These are phyloP conservation scores for Drechmeria coniospora DNA, from an alignment of 2,329 filamentous ascomycete species.

Conservation along the genomic window DNA sequence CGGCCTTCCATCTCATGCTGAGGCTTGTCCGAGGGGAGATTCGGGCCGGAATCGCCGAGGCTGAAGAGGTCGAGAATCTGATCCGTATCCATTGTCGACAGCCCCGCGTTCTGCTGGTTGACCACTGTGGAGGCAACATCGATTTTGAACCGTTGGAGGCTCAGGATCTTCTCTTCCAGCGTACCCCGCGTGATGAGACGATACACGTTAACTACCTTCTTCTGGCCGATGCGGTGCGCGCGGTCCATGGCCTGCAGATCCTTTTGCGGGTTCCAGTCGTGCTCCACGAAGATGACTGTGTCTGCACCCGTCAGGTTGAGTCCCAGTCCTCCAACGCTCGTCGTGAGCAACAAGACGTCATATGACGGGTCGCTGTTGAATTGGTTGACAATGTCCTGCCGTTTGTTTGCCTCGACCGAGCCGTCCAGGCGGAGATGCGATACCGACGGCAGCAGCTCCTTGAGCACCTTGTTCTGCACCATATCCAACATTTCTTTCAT, in stretches of 20 bases:
- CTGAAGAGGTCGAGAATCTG: slow-evolving; percentile 96
- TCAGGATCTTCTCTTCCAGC: slow-evolving; percentile 95
- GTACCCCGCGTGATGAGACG: slow-evolving; percentile 91
- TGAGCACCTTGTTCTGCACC: slow-evolving; percentile 86
- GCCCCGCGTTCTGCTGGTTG: slow-evolving; percentile 93
- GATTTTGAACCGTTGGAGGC: slow-evolving; percentile 97
- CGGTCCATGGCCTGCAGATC: slow-evolving; percentile 98
- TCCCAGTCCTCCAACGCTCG: slow-evolving; percentile 84
- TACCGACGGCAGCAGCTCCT: slow-evolving; percentile 78
- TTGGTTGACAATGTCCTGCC: slow-evolving; percentile 95
- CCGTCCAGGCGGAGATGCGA: slow-evolving; percentile 92
- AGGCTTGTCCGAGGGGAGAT: slow-evolving; percentile 45
- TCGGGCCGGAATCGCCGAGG: slow-evolving; percentile 62
- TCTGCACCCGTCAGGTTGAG: slow-evolving; percentile 93
- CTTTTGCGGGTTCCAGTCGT: slow-evolving; percentile 99
- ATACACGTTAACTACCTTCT: slow-evolving; percentile 99
- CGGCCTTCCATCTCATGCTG: slow-evolving; percentile 43
- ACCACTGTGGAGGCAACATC: slow-evolving; percentile 96
- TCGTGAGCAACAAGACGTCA: slow-evolving; percentile 84
- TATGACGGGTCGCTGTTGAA: slow-evolving; percentile 98
- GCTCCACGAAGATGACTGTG: slow-evolving; percentile 98
- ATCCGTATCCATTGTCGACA: slow-evolving; percentile 94
- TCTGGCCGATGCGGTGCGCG: slow-evolving; percentile 94
- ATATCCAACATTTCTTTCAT: slow-evolving; percentile 99
- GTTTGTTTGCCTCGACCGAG: slow-evolving; percentile 77